Evolutionary conservation across 805 yeast genomes (phyloP), one percentile per base, ranked within the genome.

Genomic region (Metschnikowia cerradonensis): DNA sequence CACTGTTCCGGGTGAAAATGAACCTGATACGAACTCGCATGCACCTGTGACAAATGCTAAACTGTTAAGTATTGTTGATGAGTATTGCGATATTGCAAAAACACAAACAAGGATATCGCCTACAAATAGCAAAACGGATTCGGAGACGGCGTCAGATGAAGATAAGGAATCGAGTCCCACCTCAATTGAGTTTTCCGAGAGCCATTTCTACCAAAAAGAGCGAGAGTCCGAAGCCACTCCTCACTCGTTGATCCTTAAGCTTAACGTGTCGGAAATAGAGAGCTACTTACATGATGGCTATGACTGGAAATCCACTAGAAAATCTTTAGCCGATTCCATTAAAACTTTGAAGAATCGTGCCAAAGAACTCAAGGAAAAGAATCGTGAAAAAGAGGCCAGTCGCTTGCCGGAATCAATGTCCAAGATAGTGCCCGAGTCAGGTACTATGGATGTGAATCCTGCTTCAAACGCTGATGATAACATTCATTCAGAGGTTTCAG

Each of bases 291-390:
- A 79, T 64, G 99, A 94, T 69, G 99, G 99, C 0, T 94, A 84
- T 62, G 98, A 94, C 60, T 90, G 97, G 95, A 79, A 78, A 49
- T 80, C 81, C 40, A 90, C 98, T 0, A 76, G 96, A 51, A 74
- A 73, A 22, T 74, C 83, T 0, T 84, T 94, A 30, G 71, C 74
- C n/a, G 78, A 76, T n/a, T 86, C 88, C 0, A 83, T 91, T 0
- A 78, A 78, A 48, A 68, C 79, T 10, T 79, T 89, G 6, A 90
- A 85, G 56, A 71, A 66, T 6, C 74, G 71, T 39, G 83, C 78
- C 19, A 22, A 20, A 10, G 53, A 42, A n/a, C 51, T 47, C n/a
- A 52, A 49, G 14, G 52, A 51, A 8, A 44, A 33, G 4, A 54
- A 53, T 14, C 56, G 50, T 11, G 54, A 45, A 6, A 10, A 30